Evolutionary conservation across 1,284 basidiomycete species (phyloP).

Genomic region (Irpex sp.): DNA sequence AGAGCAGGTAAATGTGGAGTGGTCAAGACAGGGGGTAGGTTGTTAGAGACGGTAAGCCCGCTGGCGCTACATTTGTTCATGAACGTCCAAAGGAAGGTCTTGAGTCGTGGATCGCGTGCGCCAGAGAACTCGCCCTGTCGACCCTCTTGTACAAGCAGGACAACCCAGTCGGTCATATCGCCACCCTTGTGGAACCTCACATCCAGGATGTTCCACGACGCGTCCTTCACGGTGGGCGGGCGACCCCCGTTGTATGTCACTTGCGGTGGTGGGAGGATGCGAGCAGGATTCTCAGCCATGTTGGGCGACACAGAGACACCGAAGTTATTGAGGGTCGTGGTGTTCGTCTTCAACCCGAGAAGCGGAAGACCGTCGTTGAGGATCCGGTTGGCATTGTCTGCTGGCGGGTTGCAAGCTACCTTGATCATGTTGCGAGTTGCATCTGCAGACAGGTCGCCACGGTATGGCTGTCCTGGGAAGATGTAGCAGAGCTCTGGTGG

Average conservation of each 20-base stretch:
- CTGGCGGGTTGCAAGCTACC: constrained; percentile 57
- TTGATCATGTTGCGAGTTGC: constrained; percentile 66
- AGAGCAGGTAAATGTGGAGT: constrained; percentile 25
- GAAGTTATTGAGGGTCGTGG: constrained; percentile 43
- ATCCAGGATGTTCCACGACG: constrained; percentile 70
- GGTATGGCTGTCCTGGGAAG: constrained; percentile 47
- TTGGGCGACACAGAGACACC: constrained; percentile 48
- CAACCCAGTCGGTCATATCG: constrained; percentile 50
- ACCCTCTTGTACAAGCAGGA: constrained; percentile 53
- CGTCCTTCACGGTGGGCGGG: constrained; percentile 42
- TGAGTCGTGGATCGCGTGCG: constrained; percentile 37
- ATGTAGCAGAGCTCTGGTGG: constrained; percentile 74
- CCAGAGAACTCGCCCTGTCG: constrained; percentile 34
- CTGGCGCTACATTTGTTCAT: constrained; percentile 46
- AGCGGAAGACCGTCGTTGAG: constrained; percentile 49
- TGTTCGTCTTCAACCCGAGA: constrained; percentile 41
- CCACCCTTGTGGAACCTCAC: constrained; percentile 60
- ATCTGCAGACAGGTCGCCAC: constrained; percentile 46
- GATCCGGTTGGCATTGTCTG: constrained; percentile 54
- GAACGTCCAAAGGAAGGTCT: constrained; percentile 45
- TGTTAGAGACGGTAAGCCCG: constrained; percentile 44
- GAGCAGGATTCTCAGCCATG: constrained; percentile 60
- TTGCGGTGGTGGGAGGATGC: constrained; percentile 55
- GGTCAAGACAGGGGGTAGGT: constrained; percentile 36
- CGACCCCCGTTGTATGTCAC: constrained; percentile 48